Evolutionary conservation across 805 yeast genomes (phyloP).

Genomic region (Ogataea glucozyma): DNA sequence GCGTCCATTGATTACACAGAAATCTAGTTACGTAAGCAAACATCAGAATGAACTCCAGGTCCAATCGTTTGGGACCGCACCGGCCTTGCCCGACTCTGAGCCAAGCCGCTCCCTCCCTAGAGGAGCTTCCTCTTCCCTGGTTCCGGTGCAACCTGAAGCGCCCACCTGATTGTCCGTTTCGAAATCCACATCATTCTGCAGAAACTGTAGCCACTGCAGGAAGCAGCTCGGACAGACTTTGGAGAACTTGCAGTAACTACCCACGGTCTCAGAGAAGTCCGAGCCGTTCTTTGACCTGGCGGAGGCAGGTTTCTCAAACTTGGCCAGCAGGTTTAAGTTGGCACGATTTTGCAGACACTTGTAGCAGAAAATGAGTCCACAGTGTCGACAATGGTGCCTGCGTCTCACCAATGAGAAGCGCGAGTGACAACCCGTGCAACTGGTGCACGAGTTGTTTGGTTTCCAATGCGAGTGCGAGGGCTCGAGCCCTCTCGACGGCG

Average conservation of each 20-base stretch:
- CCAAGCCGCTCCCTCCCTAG: constrained; percentile 28
- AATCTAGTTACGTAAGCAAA: neutral
- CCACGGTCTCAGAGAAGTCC: neutral
- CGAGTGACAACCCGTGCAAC: constrained; percentile 37
- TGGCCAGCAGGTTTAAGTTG: constrained; percentile 36
- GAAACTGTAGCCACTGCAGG: constrained; percentile 27
- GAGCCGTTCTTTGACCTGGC: constrained; percentile 7
- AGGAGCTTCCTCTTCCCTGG: constrained; percentile 4
- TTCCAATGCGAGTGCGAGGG: constrained; percentile 58
- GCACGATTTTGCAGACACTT: constrained; percentile 33
- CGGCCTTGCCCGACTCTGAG: constrained; percentile 35
- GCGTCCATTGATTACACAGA: too few relatives aligned
- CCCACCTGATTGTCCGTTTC: constrained; percentile 22
- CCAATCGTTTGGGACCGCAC: constrained; percentile 48
- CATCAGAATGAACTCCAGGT: constrained; percentile 52
- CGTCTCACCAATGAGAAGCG: constrained; percentile 34
- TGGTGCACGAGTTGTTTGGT: constrained; percentile 40
- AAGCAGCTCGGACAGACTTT: constrained; percentile 33
- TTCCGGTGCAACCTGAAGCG: constrained; percentile 2
- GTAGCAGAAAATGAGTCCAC: constrained; percentile 49
- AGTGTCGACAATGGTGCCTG: constrained; percentile 53
- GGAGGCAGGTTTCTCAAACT: constrained; percentile 33
- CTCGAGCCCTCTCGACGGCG: constrained; percentile 32
- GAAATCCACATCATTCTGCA: constrained; percentile 27
- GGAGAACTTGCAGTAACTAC: constrained; percentile 28